These are phyloP conservation scores for Colletotrichum tropicale DNA, from an alignment of 2,329 filamentous ascomycete genomes.

Conservation along the genomic window DNA sequence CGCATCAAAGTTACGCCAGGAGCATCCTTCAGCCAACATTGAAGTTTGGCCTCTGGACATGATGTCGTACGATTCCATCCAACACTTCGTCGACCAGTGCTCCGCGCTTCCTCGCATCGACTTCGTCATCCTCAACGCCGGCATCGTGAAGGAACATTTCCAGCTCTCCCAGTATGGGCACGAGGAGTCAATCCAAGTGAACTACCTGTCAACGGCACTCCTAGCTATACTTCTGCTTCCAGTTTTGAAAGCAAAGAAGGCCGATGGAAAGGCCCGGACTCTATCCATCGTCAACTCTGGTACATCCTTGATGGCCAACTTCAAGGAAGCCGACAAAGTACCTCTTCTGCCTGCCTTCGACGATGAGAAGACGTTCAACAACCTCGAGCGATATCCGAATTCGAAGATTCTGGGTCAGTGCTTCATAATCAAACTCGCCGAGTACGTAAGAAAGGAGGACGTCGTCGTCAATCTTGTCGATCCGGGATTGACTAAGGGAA, in stretches of 20 bases:
- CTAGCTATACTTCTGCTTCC: slow-evolving; percentile 42
- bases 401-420: slow-evolving; percentile 36
- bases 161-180: slow-evolving; percentile 30
- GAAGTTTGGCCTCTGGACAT: slow-evolving; percentile 49
- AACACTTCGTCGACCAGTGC: slow-evolving; percentile 37
- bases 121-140: slow-evolving; percentile 40
- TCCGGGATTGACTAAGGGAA: slow-evolving; percentile 47
- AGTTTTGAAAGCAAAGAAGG: slow-evolving; percentile 29
- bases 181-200: slow-evolving; percentile 53
- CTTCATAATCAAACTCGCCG: slow-evolving; percentile 38
- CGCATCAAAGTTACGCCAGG: slow-evolving; percentile 31
- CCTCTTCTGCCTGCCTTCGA: slow-evolving; percentile 32
- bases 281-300: slow-evolving; percentile 36
- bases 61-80: slow-evolving; percentile 39
- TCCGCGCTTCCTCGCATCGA: slow-evolving; percentile 39
- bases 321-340: slow-evolving; percentile 24
- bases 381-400: slow-evolving; percentile 24
- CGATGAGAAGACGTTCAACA: slow-evolving; percentile 25
- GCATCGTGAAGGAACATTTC: slow-evolving; percentile 26
- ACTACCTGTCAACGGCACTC: slow-evolving; percentile 57
- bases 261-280: slow-evolving; percentile 19
- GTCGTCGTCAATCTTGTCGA: slow-evolving; percentile 51
- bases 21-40: slow-evolving; percentile 34
- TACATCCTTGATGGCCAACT: slow-evolving; percentile 24
- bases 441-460: slow-evolving; percentile 40